These are phyloP conservation scores for Scheffersomyces segobiensis DNA, from an alignment of 1,139 yeast genomes.

Conservation along the genomic window DNA sequence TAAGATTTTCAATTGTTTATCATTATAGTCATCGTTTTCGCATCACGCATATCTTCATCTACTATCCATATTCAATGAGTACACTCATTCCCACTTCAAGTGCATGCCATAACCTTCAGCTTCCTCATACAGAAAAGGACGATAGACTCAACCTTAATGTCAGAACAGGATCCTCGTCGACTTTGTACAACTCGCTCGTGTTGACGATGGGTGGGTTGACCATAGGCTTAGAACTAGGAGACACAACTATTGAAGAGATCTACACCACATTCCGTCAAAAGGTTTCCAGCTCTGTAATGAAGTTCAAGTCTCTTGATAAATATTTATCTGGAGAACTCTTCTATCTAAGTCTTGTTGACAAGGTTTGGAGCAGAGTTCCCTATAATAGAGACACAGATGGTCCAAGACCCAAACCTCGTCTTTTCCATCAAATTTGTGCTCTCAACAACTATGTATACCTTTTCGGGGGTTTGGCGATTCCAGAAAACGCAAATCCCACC, in stretches of 20 bases:
- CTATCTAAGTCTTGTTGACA: slow-evolving; percentile 55
- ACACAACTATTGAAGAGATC: slow-evolving; percentile 35
- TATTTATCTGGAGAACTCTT: slow-evolving; percentile 60
- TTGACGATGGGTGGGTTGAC: slow-evolving; percentile 71
- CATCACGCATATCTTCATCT: not conserved
- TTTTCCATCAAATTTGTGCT: slow-evolving; percentile 59
- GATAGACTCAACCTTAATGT: slow-evolving; percentile 52
- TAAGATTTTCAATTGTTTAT: too few relatives aligned
- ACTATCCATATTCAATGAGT: slow-evolving; percentile 28
- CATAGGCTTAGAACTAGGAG: slow-evolving; percentile 50
- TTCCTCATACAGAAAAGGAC: slow-evolving; percentile 50
- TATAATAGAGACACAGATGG: slow-evolving; percentile 7
- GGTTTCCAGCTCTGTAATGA: slow-evolving; percentile 23
- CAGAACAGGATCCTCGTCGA: slow-evolving; percentile 67
- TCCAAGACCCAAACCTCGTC: slow-evolving; percentile 50
- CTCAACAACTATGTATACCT: slow-evolving; percentile 52
- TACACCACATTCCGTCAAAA: slow-evolving; percentile 27
- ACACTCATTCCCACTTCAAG: slow-evolving; percentile 51
- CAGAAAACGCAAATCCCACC: slow-evolving; percentile 10
- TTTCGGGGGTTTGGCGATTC: slow-evolving; percentile 59
- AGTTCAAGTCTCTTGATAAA: slow-evolving; percentile 32
- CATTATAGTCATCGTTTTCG: too few relatives aligned
- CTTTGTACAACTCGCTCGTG: slow-evolving; percentile 57
- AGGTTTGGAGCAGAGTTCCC: slow-evolving; percentile 52
- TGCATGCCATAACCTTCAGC: slow-evolving; percentile 45